A percentile compares a stretch with the other conserved stretches of the same genome.
phyloP scores from a whole-genome alignment of 495 filamentous ascomycete species.

The Sordaria brevicollis region DNA sequence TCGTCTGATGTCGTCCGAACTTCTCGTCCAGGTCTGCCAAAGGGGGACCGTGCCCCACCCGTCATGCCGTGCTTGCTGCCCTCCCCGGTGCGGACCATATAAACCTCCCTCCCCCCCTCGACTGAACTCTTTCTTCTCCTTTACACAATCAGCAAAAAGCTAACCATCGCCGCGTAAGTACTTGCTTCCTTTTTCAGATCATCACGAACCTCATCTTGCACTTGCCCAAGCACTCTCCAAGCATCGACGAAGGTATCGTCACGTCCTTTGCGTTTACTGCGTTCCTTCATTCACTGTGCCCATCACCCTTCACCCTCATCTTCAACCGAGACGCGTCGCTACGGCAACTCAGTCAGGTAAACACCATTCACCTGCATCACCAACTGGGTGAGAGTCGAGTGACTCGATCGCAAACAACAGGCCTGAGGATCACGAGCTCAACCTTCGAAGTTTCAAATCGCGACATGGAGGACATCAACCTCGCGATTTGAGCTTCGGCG shows the following conservation, averaged over 20 bases:
- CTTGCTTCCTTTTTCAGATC: not conserved
- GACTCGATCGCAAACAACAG: not conserved
- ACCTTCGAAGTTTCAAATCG: not conserved
- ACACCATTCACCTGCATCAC: not conserved
- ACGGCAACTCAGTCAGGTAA: not conserved
- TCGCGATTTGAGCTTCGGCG: not conserved
- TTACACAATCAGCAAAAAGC: not conserved
- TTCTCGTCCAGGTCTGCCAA: not conserved
- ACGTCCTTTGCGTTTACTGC: not conserved
- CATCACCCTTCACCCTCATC: not conserved
- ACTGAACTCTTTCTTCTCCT: not conserved
- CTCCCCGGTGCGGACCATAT: not conserved
- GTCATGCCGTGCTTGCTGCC: not conserved
- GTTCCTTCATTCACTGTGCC: not conserved
- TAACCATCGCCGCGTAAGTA: not conserved
- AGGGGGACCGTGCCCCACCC: not conserved
- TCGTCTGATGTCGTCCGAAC: not conserved
- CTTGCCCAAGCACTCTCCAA: not conserved
- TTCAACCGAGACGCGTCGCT: too few species aligned
- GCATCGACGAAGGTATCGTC: not conserved
- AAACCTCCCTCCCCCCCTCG: not conserved
- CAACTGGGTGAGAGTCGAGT: not conserved
- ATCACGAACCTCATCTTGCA: not conserved
- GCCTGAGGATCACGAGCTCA: not conserved
- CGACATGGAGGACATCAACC: not conserved